Percentiles rank a stretch among this genome's conserved stretches.
Evolutionary conservation across 2,329 filamentous ascomycete species (phyloP).

Genomic region (Penicillium sp.): DNA sequence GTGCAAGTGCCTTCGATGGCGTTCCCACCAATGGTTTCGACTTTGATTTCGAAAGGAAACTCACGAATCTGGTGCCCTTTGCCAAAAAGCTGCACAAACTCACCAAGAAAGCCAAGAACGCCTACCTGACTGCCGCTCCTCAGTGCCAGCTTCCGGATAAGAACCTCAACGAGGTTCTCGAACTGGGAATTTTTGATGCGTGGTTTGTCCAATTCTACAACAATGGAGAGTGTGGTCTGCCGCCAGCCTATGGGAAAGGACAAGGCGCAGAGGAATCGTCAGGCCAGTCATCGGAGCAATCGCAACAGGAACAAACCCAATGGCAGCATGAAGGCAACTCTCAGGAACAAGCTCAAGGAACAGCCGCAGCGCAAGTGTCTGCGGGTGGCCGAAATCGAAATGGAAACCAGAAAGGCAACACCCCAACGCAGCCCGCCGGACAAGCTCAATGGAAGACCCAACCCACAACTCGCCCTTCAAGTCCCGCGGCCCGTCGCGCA

Average conservation of each 20-base stretch:
- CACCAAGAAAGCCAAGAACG: background rate
- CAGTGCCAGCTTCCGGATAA: conserved; percentile 6
- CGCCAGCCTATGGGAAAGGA: conserved; percentile 2
- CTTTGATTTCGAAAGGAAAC: conserved; percentile 7
- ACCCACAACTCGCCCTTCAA: background rate
- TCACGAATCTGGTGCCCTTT: conserved; percentile 6
- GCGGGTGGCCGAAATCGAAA: too few relatives aligned
- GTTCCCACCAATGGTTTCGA: conserved; percentile 6
- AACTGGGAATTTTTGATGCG: conserved; percentile 7
- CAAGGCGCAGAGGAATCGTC: too few relatives aligned
- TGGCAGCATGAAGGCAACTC: too few relatives aligned
- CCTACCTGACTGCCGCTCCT: conserved; percentile 5
- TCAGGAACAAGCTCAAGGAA: too few relatives aligned
- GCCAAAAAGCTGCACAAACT: too few relatives aligned
- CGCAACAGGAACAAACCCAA: too few relatives aligned
- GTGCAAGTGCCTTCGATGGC: conserved; percentile 1
- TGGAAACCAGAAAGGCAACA: too few relatives aligned
- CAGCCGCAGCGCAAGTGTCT: too few relatives aligned
- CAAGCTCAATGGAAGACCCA: too few relatives aligned
- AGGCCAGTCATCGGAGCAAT: too few relatives aligned
- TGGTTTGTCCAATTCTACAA: conserved; percentile 11
- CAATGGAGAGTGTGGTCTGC: conserved; percentile 7
- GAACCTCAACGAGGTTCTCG: conserved; percentile 3
- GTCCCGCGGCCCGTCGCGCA: conserved; percentile 3
- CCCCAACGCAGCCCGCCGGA: too few relatives aligned